Conservation (phyloP, 768 basidiomycete species). For the Russula vinacea region DNA sequence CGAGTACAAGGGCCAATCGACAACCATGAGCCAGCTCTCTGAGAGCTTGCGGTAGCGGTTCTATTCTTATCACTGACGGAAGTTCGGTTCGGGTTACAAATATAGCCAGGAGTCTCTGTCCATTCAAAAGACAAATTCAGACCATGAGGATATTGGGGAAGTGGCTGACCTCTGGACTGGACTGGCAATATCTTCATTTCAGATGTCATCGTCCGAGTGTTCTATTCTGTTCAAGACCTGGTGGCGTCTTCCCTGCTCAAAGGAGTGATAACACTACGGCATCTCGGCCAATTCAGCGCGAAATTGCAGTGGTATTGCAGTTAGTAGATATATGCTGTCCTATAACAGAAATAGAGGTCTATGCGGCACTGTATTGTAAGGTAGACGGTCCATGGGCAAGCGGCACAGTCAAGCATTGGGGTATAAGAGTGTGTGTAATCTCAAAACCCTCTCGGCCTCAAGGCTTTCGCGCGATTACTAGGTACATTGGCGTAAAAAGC, state of each 20-base stretch:
- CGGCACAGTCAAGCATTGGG: background rate
- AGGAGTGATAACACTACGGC: background rate
- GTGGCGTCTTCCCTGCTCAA: background rate
- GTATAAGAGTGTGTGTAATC: slow-evolving; percentile 2
- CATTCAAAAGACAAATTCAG: background rate
- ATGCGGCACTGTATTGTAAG: slow-evolving; percentile 1
- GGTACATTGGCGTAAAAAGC: slow-evolving; percentile 88
- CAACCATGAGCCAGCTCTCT: background rate
- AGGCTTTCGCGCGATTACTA: slow-evolving; percentile 46
- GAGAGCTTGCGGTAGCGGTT: background rate
- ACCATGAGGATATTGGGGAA: background rate
- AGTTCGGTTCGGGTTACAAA: no score
- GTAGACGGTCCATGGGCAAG: background rate
- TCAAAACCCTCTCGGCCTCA: background rate
- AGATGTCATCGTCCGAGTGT: background rate
- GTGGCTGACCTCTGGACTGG: background rate
- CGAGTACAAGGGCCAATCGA: background rate
- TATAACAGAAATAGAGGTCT: background rate
- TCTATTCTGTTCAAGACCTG: background rate
- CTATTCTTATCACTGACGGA: no score
- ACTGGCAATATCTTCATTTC: background rate
- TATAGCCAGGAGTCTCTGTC: no score
- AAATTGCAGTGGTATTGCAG: background rate
- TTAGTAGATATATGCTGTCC: background rate
- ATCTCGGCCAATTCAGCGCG: background rate